Evolutionary conservation across 1,284 basidiomycete genomes (phyloP).

Genomic region (Trametes hirsuta): DNA sequence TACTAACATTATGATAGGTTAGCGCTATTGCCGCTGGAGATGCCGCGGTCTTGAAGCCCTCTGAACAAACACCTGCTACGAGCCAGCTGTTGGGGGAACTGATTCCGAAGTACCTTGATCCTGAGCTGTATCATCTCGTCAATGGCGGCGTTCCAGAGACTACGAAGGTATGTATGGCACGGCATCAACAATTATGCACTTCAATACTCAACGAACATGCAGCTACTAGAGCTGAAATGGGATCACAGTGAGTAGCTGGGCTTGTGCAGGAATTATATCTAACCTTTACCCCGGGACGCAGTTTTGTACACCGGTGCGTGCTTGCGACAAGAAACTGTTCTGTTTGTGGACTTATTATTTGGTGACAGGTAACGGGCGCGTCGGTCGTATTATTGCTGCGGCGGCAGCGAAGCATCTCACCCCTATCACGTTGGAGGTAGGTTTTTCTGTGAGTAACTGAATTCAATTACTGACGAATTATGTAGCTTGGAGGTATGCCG

Average conservation of each 20-base stretch:
- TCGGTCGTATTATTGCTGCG: constrained; percentile 78
- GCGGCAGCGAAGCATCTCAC: constrained; percentile 89
- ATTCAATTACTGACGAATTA: not conserved
- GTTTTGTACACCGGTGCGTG: constrained; percentile 60
- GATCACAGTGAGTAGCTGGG: constrained; percentile 70
- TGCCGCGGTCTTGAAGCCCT: constrained; percentile 77
- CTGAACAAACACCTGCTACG: constrained; percentile 74
- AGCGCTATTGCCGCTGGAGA: constrained; percentile 85
- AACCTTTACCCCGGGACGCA: constrained; percentile 28
- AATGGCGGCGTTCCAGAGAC: constrained; percentile 80
- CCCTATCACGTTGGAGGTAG: constrained; percentile 79
- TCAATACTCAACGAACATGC: not conserved
- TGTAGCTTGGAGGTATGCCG: constrained; percentile 20
- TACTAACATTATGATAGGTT: not conserved
- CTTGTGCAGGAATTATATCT: not conserved
- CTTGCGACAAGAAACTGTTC: not conserved
- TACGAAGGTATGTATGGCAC: constrained; percentile 52
- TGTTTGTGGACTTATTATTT: not conserved
- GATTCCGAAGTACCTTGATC: constrained; percentile 82
- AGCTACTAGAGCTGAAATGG: constrained; percentile 83
- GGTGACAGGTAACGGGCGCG: constrained; percentile 64
- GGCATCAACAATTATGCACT: not conserved
- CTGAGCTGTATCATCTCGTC: constrained; percentile 71
- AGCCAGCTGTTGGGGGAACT: constrained; percentile 75
- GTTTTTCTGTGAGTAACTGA: constrained; percentile 3